These are phyloP conservation scores for Crithidia expoeki DNA, from an alignment of 208 protist genomes.

Conservation along the genomic window DNA sequence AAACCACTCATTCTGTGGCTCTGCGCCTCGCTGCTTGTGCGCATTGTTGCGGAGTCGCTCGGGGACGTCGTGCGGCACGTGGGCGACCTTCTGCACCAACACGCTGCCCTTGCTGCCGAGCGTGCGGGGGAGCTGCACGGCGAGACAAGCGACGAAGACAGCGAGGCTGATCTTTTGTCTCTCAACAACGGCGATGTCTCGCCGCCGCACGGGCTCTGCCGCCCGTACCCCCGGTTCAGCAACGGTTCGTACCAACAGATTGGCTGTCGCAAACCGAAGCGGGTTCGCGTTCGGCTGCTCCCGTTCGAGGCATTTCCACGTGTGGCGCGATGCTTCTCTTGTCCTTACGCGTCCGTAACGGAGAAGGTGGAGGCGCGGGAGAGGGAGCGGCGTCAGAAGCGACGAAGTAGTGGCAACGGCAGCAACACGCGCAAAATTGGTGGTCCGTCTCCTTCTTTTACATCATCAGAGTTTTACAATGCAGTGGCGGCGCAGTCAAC, in stretches of 20 bases:
- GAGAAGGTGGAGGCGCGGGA: slow-evolving; percentile 40
- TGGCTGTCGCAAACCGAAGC: slow-evolving; percentile 44
- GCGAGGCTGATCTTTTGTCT: neutral
- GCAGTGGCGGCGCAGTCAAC: too few relatives aligned
- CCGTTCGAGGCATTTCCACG: slow-evolving; percentile 80
- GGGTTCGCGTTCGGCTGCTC: slow-evolving; percentile 74
- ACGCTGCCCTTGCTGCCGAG: slow-evolving; percentile 68
- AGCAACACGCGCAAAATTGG: neutral
- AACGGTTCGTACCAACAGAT: slow-evolving; percentile 59
- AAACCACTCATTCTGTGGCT: slow-evolving; percentile 72
- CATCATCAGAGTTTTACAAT: neutral
- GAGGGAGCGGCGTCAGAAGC: slow-evolving; percentile 22
- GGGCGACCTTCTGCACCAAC: slow-evolving; percentile 58
- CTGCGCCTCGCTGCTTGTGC: slow-evolving; percentile 67
- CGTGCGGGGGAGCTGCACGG: slow-evolving; percentile 21
- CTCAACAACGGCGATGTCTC: neutral
- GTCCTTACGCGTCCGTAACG: slow-evolving; percentile 54
- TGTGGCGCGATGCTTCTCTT: slow-evolving; percentile 56
- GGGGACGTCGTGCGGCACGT: slow-evolving; percentile 81
- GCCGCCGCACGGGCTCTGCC: neutral
- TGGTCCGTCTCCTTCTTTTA: neutral
- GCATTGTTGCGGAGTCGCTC: slow-evolving; percentile 70
- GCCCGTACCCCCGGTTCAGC: slow-evolving; percentile 35
- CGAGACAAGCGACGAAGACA: neutral
- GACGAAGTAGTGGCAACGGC: neutral